Evolutionary conservation across 2,329 filamentous ascomycete species (phyloP), one percentile per base, ranked within the genome.

Genomic region (Penicillium palitans): DNA sequence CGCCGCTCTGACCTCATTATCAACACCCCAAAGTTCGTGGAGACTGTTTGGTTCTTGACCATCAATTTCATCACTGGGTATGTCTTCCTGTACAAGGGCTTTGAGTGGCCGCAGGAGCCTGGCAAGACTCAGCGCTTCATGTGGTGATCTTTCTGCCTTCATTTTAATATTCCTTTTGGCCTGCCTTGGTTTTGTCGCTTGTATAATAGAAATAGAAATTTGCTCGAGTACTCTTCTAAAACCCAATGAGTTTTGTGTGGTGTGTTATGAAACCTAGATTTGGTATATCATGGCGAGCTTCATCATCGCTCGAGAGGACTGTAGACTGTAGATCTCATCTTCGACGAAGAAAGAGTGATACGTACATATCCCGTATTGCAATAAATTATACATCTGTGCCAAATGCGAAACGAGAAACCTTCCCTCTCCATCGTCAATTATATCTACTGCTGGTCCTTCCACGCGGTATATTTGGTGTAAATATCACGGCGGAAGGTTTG

Each of bases 71-170:
- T 73, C 4, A 82, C 83, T 0, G 80, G 80, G 13, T 84, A 84
- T 63, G 70, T 83, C 8, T 87, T 87, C 69, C 62, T 87, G 55
- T 78, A 83, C 57, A 75, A 77, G 66, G 81, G 80, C 0, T 87
- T 87, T 61, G 74, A 78, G 54, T 87, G 84, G 84, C 71, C 77
- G 3, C 82, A 81, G 63, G 84, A 87, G 66, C 82, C 82, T 21
- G 83, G 82, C 3, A 80, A 77, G 60, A 68, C 83, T 31, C 84
- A 87, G 72, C 76, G 84, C 51, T 87, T 87, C 65, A 81, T 87
- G 77, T 87, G 83, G 83, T 85, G 63, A 61, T 44, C 1, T 21
- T 7, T 33, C 19, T 13, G 15, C 3, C 10, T 19, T 17, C 24
- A 37, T 17, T n/a, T 8, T 35, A 12, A 35, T 35, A 12, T 24